phyloP scores from a whole-genome alignment of 2,329 filamentous ascomycete species.

The Verticillium klebahnii region DNA sequence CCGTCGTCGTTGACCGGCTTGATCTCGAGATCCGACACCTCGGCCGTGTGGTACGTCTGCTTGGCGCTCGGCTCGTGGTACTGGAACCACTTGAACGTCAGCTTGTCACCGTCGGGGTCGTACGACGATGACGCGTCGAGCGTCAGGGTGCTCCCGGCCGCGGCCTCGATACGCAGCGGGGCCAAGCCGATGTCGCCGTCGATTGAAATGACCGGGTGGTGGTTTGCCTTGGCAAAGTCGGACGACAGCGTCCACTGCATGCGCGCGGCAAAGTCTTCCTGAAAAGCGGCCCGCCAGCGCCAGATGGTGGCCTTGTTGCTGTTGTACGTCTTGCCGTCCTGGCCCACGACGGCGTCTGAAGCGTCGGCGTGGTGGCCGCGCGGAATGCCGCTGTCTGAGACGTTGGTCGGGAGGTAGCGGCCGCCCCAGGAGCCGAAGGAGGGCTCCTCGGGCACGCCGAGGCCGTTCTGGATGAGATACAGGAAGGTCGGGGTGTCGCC shows the following conservation, averaged over 20 bases:
- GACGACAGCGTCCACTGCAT: slow-evolving; percentile 31
- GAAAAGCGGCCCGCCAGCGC: slow-evolving; percentile 35
- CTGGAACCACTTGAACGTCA: slow-evolving; percentile 46
- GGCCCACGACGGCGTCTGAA: slow-evolving; percentile 20
- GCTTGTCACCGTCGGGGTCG: slow-evolving; percentile 36
- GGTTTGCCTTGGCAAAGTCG: slow-evolving; percentile 29
- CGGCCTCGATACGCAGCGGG: slow-evolving; percentile 32
- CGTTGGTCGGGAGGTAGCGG: slow-evolving; percentile 31
- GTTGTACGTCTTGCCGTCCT: slow-evolving; percentile 19
- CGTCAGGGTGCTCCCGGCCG: slow-evolving; percentile 30
- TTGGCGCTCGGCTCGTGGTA: slow-evolving; percentile 32
- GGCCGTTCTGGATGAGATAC: slow-evolving; percentile 42
- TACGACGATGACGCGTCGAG: slow-evolving; percentile 41
- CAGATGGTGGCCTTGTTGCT: slow-evolving; percentile 32
- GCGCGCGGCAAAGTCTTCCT: slow-evolving; percentile 36
- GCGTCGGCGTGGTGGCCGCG: slow-evolving; percentile 22
- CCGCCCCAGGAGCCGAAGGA: slow-evolving; percentile 46
- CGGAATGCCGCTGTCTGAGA: slow-evolving; percentile 14
- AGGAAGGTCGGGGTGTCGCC: slow-evolving; percentile 48
- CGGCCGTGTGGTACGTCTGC: slow-evolving; percentile 34
- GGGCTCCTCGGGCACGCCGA: slow-evolving; percentile 40
- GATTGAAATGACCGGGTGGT: slow-evolving; percentile 38
- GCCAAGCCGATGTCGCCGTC: slow-evolving; percentile 34
- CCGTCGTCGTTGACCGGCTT: slow-evolving; percentile 13
- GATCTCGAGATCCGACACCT: slow-evolving; percentile 32